phyloP scores from a whole-genome alignment of 805 yeast genomes.

The Kluyveromyces nonfermentans region DNA sequence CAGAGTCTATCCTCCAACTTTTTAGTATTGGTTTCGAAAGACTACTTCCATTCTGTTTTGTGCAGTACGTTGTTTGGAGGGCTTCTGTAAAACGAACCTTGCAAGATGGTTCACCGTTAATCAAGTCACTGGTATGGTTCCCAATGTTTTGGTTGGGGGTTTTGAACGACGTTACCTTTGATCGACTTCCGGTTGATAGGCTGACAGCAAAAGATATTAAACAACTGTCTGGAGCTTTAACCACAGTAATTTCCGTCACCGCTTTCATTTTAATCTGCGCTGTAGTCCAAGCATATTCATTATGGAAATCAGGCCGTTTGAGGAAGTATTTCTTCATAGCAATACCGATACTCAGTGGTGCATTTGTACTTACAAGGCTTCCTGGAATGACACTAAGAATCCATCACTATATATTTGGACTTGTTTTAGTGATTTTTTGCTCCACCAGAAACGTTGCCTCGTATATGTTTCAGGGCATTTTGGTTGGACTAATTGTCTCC shows the following conservation, averaged over 20 bases:
- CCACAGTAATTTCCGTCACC: slow-evolving; percentile 49
- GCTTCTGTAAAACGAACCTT: slow-evolving; percentile 44
- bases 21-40: slow-evolving; percentile 66
- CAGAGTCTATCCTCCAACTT: slow-evolving; percentile 45
- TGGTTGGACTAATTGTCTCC: slow-evolving; percentile 69
- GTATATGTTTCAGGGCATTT: slow-evolving; percentile 70
- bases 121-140: slow-evolving; percentile 47
- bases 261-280: slow-evolving; percentile 44
- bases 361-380: slow-evolving; percentile 38
- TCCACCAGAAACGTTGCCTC: slow-evolving; percentile 64
- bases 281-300: slow-evolving; percentile 60
- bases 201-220: slow-evolving; percentile 61
- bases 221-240: slow-evolving; percentile 66
- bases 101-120: slow-evolving; percentile 33
- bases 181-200: slow-evolving; percentile 79
- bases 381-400: slow-evolving; percentile 69
- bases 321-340: slow-evolving; percentile 50
- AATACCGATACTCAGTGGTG: slow-evolving; percentile 32
- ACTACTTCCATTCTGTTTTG: slow-evolving; percentile 64
- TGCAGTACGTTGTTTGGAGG: slow-evolving; percentile 62
- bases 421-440: slow-evolving; percentile 76
- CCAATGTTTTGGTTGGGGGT: slow-evolving; percentile 79
- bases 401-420: slow-evolving; percentile 74
- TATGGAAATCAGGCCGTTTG: slow-evolving; percentile 75
- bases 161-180: slow-evolving; percentile 81